phyloP scores from a whole-genome alignment of 2,329 filamentous ascomycete genomes.

The Xylariaceae sp. region DNA sequence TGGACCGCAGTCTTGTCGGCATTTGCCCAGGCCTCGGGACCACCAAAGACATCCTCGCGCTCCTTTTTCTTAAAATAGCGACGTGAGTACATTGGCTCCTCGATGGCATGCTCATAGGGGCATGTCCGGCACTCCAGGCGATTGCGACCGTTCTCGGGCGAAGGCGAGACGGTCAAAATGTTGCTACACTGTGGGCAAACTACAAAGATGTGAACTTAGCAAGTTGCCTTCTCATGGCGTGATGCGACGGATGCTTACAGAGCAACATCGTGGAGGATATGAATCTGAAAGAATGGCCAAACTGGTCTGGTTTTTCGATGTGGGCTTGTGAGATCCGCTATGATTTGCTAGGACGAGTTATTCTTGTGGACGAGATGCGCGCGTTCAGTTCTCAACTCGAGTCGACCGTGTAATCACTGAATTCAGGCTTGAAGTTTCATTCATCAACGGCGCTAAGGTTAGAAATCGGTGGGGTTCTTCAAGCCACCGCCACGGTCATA shows the following conservation, averaged over 20 bases:
- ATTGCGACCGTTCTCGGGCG: constrained; percentile 56
- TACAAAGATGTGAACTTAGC: constrained; percentile 9
- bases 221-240: constrained; percentile 1
- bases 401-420: neutral
- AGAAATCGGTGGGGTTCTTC: neutral
- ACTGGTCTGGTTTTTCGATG: neutral
- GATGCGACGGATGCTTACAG: constrained; percentile 42
- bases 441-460: neutral
- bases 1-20: constrained; percentile 78
- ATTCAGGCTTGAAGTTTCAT: neutral
- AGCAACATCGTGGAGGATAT: constrained; percentile 52
- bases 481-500: neutral
- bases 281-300: neutral
- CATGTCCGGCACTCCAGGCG: constrained; percentile 94
- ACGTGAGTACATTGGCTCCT: constrained; percentile 72
- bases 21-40: constrained; percentile 83
- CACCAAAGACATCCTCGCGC: constrained; percentile 84
- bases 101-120: constrained; percentile 83
- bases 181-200: constrained; percentile 83
- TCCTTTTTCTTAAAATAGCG: constrained; percentile 83
- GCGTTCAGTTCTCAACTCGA: neutral
- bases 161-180: constrained; percentile 66
- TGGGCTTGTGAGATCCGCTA: constrained; percentile 9
- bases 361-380: neutral
- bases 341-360: constrained; percentile 22